Conservation (phyloP, 768 basidiomycete genomes). For the Trichaptum fuscoviolaceum region DNA sequence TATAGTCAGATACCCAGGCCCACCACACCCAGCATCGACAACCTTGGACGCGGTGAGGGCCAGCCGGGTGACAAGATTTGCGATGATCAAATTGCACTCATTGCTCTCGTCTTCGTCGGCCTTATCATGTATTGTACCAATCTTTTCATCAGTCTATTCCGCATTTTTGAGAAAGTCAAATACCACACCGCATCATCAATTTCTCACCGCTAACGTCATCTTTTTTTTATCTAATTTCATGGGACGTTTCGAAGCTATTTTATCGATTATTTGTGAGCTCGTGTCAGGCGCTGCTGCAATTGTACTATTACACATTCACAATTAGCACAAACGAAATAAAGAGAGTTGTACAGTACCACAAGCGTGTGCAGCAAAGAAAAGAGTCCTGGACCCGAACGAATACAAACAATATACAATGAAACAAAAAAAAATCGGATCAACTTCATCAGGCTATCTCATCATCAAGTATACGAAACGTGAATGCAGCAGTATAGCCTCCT, state of each 20-base stretch:
- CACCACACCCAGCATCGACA: slow-evolving; percentile 32
- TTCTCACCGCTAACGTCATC: background rate
- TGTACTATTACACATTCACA: background rate
- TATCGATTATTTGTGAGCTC: background rate
- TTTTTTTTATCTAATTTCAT: background rate
- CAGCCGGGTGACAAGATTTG: slow-evolving; percentile 58
- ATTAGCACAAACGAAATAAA: background rate
- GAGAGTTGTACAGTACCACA: background rate
- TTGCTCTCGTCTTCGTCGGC: slow-evolving; percentile 72
- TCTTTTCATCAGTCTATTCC: slow-evolving; percentile 77
- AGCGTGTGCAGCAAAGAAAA: no score
- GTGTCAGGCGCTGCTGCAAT: background rate
- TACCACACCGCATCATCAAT: slow-evolving; percentile 40
- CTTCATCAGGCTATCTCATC: background rate
- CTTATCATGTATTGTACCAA: slow-evolving; percentile 79
- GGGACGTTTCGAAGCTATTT: background rate
- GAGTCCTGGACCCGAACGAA: no score
- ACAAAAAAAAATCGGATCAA: no score
- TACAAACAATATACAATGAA: no score
- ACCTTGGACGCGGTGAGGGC: slow-evolving; percentile 38
- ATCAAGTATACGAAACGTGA: slow-evolving; percentile 19
- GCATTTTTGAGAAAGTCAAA: slow-evolving; percentile 89
- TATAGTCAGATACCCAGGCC: slow-evolving; percentile 60
- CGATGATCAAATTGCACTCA: slow-evolving; percentile 69
- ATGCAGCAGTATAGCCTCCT: slow-evolving; percentile 15